Conservation (phyloP, 2,329 filamentous ascomycete species). For the Claviceps sp. region DNA sequence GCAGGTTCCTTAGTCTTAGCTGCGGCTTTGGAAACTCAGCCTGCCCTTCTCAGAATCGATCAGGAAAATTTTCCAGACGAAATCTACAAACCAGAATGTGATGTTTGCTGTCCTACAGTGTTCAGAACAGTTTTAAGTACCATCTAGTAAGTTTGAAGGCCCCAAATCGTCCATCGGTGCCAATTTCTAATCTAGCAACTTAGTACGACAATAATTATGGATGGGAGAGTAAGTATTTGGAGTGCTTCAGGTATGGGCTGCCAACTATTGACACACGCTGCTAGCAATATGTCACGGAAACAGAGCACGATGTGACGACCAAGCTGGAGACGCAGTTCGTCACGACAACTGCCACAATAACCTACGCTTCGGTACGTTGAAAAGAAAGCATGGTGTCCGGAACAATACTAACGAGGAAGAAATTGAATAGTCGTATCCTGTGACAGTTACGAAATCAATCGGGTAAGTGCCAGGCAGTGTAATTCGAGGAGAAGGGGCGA, state of each 20-base stretch:
- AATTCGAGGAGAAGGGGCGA: not conserved
- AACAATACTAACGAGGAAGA: not conserved
- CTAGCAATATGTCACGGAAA: slow-evolving; percentile 8
- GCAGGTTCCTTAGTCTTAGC: not conserved
- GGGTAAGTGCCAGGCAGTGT: slow-evolving; percentile 6
- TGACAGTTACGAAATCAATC: slow-evolving; percentile 10
- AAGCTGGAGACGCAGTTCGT: slow-evolving; percentile 9
- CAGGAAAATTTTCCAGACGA: slow-evolving; percentile 1
- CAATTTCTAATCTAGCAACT: not conserved
- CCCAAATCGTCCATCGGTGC: not conserved
- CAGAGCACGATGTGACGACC: slow-evolving; percentile 10
- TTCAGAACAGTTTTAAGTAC: slow-evolving; percentile 4
- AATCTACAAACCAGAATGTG: not conserved
- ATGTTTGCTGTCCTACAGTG: slow-evolving; percentile 1
- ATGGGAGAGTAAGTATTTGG: slow-evolving; percentile 3
- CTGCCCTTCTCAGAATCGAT: not conserved
- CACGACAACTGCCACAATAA: slow-evolving; percentile 9
- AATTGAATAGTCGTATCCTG: slow-evolving; percentile 10
- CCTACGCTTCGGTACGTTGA: slow-evolving; percentile 7
- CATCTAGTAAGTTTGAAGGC: slow-evolving; percentile 1
- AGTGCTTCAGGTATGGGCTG: not conserved
- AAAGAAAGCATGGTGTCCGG: not conserved
- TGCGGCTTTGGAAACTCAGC: not conserved
- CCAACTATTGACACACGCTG: not conserved
- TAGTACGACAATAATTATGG: slow-evolving; percentile 4